Base-by-base conservation (phyloP, 2,329 filamentous ascomycete species). In the Neonectria hederae region DNA sequence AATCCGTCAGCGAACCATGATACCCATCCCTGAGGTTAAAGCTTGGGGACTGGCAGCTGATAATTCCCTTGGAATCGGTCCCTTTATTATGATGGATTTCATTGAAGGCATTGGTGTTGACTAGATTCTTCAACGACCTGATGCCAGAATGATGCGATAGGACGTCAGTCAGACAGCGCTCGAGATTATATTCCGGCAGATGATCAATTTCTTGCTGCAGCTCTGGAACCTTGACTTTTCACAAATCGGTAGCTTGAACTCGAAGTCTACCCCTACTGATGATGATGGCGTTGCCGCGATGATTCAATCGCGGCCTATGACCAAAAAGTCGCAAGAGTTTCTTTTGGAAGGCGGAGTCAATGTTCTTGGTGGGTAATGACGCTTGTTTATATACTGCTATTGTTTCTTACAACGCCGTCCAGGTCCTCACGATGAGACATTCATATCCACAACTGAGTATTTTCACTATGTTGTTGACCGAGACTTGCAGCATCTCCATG, bases 81-180 rank as follows among this genome's bases (percentile, higher is more conserved):
- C 75, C 2, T 78, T 75, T 22, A 77, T 76, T 2, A 74, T 77
- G n/a, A 74, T 74, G 72, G 74, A 77, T 35, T 76, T 66, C 59
- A 59, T 78, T 3, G 62, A 75, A 19, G 76, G 76, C 7, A n/a
- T 38, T n/a, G 17, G 35, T n/a, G 35, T 38, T n/a, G 35, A 38
- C n/a, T 5, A 48, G 19, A 59, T 59, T 38, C 55, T 59, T n/a
- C 55, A 49, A 30, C 17, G 7, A 7, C 38, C 48, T 17, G 56
- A 59, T 53, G 35, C 56, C 56, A 59, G 56, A 45, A 49, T 59
- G 14, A 59, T 59, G 56, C 45, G 48, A 24, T 21, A 59, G 21
- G 56, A 53, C 24, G 26, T 59, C 24, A 35, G 26, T 30, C 11
- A 59, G n/a, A 52, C 1, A 40, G 38, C 21, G 9, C 10, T 59